phyloP scores from a whole-genome alignment of 352 stramenopile genomes.

The Phytophthora colocasiae region DNA sequence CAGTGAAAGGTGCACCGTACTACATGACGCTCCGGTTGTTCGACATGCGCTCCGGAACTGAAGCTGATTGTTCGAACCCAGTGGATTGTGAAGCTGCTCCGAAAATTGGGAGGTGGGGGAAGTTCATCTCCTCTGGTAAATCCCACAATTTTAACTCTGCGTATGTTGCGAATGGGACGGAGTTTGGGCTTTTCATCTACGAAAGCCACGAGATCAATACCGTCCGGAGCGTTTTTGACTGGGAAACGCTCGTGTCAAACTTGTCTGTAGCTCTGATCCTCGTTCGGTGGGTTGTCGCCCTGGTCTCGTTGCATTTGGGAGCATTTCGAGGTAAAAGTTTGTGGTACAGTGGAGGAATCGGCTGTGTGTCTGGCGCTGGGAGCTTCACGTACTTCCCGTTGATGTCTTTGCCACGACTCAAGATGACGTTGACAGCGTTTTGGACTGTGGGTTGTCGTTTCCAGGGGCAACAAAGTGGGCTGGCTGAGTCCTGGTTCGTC shows the following conservation, averaged over 20 bases:
- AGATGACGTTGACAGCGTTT: slow-evolving; percentile 17
- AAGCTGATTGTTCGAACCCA: slow-evolving; percentile 23
- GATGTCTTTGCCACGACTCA: slow-evolving; percentile 18
- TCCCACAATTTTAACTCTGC: slow-evolving; percentile 9
- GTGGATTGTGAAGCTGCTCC: slow-evolving; percentile 16
- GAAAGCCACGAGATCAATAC: slow-evolving; percentile 5
- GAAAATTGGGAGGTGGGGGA: slow-evolving; percentile 9
- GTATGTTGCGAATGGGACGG: slow-evolving; percentile 13
- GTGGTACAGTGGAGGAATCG: slow-evolving; percentile 25
- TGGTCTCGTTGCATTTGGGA: slow-evolving; percentile 17
- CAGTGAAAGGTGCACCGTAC: slow-evolving; percentile 20
- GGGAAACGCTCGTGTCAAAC: slow-evolving; percentile 20
- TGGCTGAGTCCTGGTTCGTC: slow-evolving; percentile 48
- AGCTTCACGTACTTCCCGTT: slow-evolving; percentile 26
- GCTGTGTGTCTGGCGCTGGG: slow-evolving; percentile 16
- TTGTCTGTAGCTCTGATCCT: slow-evolving; percentile 22
- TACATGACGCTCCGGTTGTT: slow-evolving; percentile 34
- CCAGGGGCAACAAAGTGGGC: slow-evolving; percentile 38
- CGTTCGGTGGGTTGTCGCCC: slow-evolving; percentile 12
- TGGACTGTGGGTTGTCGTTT: slow-evolving; percentile 41
- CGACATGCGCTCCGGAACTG: slow-evolving; percentile 27
- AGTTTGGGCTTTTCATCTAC: slow-evolving; percentile 10
- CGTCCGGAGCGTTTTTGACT: slow-evolving; percentile 20
- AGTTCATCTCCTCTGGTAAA: slow-evolving; percentile 13
- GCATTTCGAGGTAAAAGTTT: slow-evolving; percentile 11